Evolutionary conservation across 106 monocot genomes (phyloP), one percentile per base, ranked within the genome.

Genomic region (Chionographis japonica): DNA sequence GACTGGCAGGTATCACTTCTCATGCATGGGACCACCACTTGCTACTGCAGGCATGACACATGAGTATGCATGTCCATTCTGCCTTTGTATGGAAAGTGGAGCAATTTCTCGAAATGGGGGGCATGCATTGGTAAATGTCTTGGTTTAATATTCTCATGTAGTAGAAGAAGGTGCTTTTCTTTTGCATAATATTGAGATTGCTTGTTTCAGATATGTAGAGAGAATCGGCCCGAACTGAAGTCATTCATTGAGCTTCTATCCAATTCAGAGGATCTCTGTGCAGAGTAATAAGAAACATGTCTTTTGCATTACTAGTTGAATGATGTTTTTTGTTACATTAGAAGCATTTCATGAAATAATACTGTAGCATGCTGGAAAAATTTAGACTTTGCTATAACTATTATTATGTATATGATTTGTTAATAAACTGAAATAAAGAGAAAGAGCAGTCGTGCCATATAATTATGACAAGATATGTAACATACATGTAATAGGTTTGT

Each of bases 1-100:
- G 36, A 49, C 15, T 50, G 18, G 40, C 75, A 91, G 91, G 74
- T 91, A 80, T 59, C 91, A 91, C 77, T 76, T 69, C 61, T 84
- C 91, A 58, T 91, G 91, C 63, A 67, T 77, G 66, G 76, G 76
- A 38, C 71, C 71, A 58, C 74, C 75, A 40, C 46, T 75, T 68
- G 68, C 75, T 68, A 72, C 59, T 56, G 67, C 75, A 52, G 78
- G 78, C 11, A 75, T 63, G 66, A 57, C 54, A 56, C 65, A 72
- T 70, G 79, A 77, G 52, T 72, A 82, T 70, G 50, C 72, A 19
- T 88, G 91, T 52, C 74, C 72, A 3, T 85, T 88, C 69, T 91
- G 91, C 62, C 66, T 74, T 64, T 74, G 17, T 74, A 68, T 82
- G 54, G 77, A 91, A 77, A 85, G 61, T 63, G 91, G 85, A 61